Conservation (phyloP, 2,329 filamentous ascomycete genomes). For the Botrytis galanthina region DNA sequence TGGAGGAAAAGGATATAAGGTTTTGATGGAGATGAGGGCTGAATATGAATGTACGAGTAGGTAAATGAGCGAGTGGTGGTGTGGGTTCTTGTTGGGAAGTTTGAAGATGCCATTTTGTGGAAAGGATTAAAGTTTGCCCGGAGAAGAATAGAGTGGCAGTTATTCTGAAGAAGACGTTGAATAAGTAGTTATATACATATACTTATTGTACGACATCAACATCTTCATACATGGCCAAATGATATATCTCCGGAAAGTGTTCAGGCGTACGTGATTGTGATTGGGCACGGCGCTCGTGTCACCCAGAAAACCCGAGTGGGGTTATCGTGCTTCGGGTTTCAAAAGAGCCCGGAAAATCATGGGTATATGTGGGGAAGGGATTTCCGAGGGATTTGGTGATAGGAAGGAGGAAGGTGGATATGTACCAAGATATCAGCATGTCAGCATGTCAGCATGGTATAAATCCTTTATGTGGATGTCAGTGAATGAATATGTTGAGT, state of each 20-base stretch:
- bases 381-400: neutral
- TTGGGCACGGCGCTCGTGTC: neutral
- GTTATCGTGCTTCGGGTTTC: neutral
- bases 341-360: neutral
- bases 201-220: neutral
- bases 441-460: neutral
- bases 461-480: neutral
- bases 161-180: neutral
- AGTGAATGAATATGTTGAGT: neutral
- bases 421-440: neutral
- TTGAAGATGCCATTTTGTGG: neutral
- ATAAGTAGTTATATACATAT: neutral
- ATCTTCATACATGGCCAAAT: neutral
- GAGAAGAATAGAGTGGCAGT: neutral
- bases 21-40: neutral
- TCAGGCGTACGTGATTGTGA: neutral
- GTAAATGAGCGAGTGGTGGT: slow-evolving; percentile 3
- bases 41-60: slow-evolving; percentile 10
- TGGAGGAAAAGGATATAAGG: slow-evolving; percentile 46
- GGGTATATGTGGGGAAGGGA: neutral
- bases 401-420: neutral
- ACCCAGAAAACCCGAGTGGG: neutral
- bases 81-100: neutral
- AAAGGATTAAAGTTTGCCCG: neutral
- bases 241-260: neutral